Conservation (phyloP, 768 basidiomycete species). For the Boletellus ananas region DNA sequence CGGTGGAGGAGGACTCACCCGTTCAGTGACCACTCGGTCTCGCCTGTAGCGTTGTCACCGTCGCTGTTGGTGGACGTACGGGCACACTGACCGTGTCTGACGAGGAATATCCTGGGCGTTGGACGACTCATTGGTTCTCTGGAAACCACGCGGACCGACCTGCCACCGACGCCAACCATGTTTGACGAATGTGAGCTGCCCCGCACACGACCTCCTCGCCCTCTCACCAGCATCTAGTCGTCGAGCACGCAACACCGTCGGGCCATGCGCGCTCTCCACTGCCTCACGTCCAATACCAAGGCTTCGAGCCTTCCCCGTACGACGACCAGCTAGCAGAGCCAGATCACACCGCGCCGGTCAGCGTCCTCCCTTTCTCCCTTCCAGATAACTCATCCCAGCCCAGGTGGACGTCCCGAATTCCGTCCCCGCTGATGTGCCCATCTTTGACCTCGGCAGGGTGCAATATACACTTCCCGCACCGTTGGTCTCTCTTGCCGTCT, state of each 20-base stretch:
- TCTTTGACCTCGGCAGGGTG: slow-evolving; percentile 84
- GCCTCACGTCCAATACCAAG: slow-evolving; percentile 75
- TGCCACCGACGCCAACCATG: slow-evolving; percentile 38
- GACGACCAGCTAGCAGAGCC: slow-evolving; percentile 47
- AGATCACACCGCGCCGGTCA: slow-evolving; percentile 32
- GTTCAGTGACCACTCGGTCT: slow-evolving; percentile 92
- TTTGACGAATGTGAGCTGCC: slow-evolving; percentile 61
- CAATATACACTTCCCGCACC: slow-evolving; percentile 86
- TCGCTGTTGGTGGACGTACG: neutral
- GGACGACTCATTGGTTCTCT: slow-evolving; percentile 36
- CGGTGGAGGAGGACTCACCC: slow-evolving; percentile 45
- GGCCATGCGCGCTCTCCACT: slow-evolving; percentile 37
- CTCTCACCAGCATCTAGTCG: slow-evolving; percentile 49
- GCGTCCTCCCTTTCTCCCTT: neutral
- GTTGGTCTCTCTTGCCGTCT: slow-evolving; percentile 77
- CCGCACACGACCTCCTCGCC: neutral
- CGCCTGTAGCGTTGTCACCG: slow-evolving; percentile 45
- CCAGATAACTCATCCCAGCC: slow-evolving; percentile 7
- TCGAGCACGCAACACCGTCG: slow-evolving; percentile 73
- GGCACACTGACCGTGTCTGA: slow-evolving; percentile 65
- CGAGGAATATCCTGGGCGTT: slow-evolving; percentile 72
- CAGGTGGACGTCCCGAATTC: slow-evolving; percentile 32
- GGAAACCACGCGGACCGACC: neutral
- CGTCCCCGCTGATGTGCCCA: slow-evolving; percentile 43
- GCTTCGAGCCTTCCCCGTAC: slow-evolving; percentile 75